Evolutionary conservation across 176 grass and related monocot species (phyloP), one percentile per base, ranked within the genome.

Genomic region (Avena eriantha): DNA sequence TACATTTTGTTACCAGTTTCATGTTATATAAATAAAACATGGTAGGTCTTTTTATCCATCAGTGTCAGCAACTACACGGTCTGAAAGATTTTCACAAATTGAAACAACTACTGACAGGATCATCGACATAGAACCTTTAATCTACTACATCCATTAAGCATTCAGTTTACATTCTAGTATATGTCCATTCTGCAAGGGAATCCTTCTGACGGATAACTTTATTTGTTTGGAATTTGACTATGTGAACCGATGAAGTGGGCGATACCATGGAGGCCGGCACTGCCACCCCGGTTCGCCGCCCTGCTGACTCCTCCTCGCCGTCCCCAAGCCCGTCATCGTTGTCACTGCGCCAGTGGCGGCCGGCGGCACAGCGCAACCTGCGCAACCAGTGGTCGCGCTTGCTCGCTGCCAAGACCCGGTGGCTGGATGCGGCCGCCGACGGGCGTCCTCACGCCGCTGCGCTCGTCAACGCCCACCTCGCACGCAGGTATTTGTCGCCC

Each of bases 341-440:
- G 3, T 88, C 90, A 22, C 82, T 89, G 33, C 87, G 90, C 76
- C 76, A 83, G 64, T 99, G 97, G 94, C 63, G 90, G 54, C 72
- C 84, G 29, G 90, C 84, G 57, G 92, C 90, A n/a, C 94, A 87
- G 84, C 89, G 90, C 22, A 98, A 94, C 82, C 41, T 94, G 19
- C 88, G 88, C 63, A 98, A 98, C 63, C 92, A 96, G 76, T 98
- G 92, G 93, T 91, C 92, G 29, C 88, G 85, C 69, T 85, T 98
- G 61, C 47, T 57, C 4, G 55, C 81, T 4, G 65, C 84, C 56
- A 94, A 93, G 87, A 49, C 71, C 16, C 76, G 88, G 17, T 99
- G 90, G 92, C 26, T 92, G 51, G 68, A 47, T 16, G 88, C 92
- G 11, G 63, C 71, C 19, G 69, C 76, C 26, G 80, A 79, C 5